Percentiles rank a stretch among this genome's conserved stretches.
Conservation (phyloP, 106 monocot genomes). For the Iris macrosiphon region DNA sequence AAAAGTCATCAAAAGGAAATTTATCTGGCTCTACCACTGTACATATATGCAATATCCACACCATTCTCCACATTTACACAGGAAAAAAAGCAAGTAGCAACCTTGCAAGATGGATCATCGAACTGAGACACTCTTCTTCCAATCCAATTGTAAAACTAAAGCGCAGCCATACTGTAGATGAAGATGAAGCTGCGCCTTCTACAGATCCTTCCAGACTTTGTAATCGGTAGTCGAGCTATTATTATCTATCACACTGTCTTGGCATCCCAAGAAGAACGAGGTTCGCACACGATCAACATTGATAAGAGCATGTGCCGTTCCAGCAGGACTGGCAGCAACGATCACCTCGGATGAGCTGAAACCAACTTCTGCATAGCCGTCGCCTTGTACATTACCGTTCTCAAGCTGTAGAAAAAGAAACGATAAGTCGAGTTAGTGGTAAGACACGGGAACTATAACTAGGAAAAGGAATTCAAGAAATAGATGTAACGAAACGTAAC, state of each 20-base stretch:
- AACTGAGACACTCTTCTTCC: not conserved
- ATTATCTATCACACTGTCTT: slow-evolving; percentile 27
- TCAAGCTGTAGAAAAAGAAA: slow-evolving; percentile 54
- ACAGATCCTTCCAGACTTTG: slow-evolving; percentile 51
- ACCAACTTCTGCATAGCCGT: slow-evolving; percentile 41
- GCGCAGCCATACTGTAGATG: not conserved
- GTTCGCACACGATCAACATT: slow-evolving; percentile 29
- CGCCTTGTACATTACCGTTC: slow-evolving; percentile 21
- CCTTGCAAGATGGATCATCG: not conserved
- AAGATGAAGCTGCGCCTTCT: not conserved
- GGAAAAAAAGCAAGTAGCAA: not conserved
- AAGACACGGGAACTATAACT: too few relatives aligned
- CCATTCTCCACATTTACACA: not conserved
- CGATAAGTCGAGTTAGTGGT: too few relatives aligned
- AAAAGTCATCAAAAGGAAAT: too few relatives aligned
- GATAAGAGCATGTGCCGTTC: slow-evolving; percentile 56
- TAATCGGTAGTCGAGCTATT: slow-evolving; percentile 46
- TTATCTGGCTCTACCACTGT: too few relatives aligned
- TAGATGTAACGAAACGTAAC: slow-evolving; percentile 11
- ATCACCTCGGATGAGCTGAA: slow-evolving; percentile 35
- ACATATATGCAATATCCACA: slow-evolving; percentile 2
- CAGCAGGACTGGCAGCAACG: slow-evolving; percentile 44
- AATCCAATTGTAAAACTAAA: not conserved
- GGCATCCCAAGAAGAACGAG: slow-evolving; percentile 53
- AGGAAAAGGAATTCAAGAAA: not conserved